A percentile compares a stretch with the other conserved stretches of the same genome.
phyloP scores from a whole-genome alignment of 306 rosid genomes.

The Boehmeria nivea region DNA sequence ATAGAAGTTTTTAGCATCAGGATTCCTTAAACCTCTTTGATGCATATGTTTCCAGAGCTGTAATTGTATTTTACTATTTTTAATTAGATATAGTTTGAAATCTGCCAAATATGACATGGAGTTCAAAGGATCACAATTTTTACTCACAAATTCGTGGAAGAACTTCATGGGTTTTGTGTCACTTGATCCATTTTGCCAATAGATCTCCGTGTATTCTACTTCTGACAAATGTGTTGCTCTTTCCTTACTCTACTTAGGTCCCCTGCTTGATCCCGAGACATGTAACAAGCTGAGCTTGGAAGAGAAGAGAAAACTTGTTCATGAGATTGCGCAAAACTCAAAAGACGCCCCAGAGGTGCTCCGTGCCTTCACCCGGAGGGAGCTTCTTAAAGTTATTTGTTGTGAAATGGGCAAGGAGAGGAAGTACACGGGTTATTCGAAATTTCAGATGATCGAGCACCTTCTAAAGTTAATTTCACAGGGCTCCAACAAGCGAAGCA shows the following conservation, averaged over 20 bases:
- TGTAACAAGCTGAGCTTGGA: constrained; percentile 53
- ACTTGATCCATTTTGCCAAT: too few species aligned
- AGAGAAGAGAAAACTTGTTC: constrained; percentile 63
- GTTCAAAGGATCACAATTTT: too few species aligned
- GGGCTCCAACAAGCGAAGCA: constrained; percentile 39
- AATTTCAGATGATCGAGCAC: constrained; percentile 65
- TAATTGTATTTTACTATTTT: too few species aligned
- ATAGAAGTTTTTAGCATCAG: too few species aligned
- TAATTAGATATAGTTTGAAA: too few species aligned
- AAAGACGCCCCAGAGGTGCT: constrained; percentile 64
- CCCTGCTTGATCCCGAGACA: constrained; percentile 53
- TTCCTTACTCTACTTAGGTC: constrained; percentile 32
- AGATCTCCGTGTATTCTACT: too few species aligned
- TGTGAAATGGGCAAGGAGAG: constrained; percentile 87
- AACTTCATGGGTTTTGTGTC: too few species aligned
- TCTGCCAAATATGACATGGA: too few species aligned
- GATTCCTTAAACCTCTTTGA: too few species aligned
- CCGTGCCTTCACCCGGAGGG: constrained; percentile 64
- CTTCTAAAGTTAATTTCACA: constrained; percentile 63
- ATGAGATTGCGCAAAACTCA: constrained; percentile 55
- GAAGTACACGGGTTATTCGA: constrained; percentile 80
- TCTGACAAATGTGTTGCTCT: too few species aligned
- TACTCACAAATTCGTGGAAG: too few species aligned
- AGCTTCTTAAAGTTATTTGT: constrained; percentile 77
- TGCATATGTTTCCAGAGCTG: too few species aligned